A percentile compares a stretch with the other conserved stretches of the same genome.
These are phyloP conservation scores for Glycine tomentella DNA, from an alignment of 306 rosid genomes.

Conservation along the genomic window DNA sequence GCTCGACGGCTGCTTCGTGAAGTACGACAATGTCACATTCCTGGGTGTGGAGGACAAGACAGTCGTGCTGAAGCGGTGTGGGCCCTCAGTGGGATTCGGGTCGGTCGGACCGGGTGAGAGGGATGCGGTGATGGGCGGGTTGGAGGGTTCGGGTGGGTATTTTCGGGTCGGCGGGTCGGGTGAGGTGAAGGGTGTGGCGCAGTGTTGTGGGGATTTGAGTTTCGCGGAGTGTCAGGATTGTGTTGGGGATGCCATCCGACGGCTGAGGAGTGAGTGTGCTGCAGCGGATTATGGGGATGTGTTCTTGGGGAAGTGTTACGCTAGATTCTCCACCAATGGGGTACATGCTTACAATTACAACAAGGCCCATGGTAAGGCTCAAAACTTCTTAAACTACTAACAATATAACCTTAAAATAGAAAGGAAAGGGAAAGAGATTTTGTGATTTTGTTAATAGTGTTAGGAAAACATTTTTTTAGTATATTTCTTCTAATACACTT, in stretches of 20 bases:
- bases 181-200: conserved; percentile 68
- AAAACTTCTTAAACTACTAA: background rate
- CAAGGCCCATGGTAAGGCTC: conserved; percentile 64
- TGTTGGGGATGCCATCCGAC: conserved; percentile 64
- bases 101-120: conserved; percentile 60
- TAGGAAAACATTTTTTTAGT: too few relatives aligned
- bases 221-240: conserved; percentile 75
- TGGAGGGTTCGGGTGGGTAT: conserved; percentile 61
- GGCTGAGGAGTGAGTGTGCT: conserved; percentile 72
- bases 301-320: conserved; percentile 83
- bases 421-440: too few relatives aligned
- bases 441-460: too few relatives aligned
- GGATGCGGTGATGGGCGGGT: conserved; percentile 64
- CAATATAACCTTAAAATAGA: background rate
- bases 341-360: conserved; percentile 46
- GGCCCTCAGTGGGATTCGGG: conserved; percentile 52
- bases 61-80: conserved; percentile 79
- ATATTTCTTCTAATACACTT: too few relatives aligned
- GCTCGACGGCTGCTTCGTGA: conserved; percentile 82
- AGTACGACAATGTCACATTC: conserved; percentile 76
- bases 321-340: conserved; percentile 65
- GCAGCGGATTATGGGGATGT: conserved; percentile 69
- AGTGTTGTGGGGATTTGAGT: conserved; percentile 79
- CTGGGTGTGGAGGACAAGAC: conserved; percentile 83
- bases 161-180: conserved; percentile 81